A percentile compares a stretch with the other conserved stretches of the same genome.
These are phyloP conservation scores for Pichia sp. DNA, from an alignment of 1,139 yeast genomes.

Conservation along the genomic window DNA sequence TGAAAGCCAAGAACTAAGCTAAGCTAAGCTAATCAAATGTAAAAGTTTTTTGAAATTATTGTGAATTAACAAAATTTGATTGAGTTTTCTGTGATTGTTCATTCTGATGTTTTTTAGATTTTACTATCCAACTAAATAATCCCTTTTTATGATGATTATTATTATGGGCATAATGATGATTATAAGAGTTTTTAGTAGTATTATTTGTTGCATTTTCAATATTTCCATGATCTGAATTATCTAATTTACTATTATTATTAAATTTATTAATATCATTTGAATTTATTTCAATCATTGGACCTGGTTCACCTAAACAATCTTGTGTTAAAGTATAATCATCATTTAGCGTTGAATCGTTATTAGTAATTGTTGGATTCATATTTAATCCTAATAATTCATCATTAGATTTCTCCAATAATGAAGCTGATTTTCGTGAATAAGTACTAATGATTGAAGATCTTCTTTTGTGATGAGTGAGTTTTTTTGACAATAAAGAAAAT, in stretches of 20 bases:
- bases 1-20: too few relatives aligned
- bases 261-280: conserved; percentile 5
- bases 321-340: conserved; percentile 25
- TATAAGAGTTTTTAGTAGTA: too few relatives aligned
- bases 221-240: neutral
- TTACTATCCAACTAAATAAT: conserved; percentile 14
- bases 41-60: too few relatives aligned
- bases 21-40: too few relatives aligned
- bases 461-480: conserved; percentile 22
- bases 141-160: conserved; percentile 7
- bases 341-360: conserved; percentile 22
- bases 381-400: conserved; percentile 24
- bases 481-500: conserved; percentile 24
- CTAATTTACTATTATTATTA: neutral
- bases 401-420: conserved; percentile 24
- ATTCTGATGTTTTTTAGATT: conserved; percentile 10
- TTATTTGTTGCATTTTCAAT: neutral
- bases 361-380: neutral
- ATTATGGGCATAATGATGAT: too few relatives aligned
- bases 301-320: conserved; percentile 28
- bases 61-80: too few relatives aligned
- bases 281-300: conserved; percentile 26
- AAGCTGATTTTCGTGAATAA: conserved; percentile 12
- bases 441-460: conserved; percentile 19
- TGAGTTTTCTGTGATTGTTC: too few relatives aligned